phyloP scores from a whole-genome alignment of 2,329 filamentous ascomycete species.

The Xylaria multiplex region DNA sequence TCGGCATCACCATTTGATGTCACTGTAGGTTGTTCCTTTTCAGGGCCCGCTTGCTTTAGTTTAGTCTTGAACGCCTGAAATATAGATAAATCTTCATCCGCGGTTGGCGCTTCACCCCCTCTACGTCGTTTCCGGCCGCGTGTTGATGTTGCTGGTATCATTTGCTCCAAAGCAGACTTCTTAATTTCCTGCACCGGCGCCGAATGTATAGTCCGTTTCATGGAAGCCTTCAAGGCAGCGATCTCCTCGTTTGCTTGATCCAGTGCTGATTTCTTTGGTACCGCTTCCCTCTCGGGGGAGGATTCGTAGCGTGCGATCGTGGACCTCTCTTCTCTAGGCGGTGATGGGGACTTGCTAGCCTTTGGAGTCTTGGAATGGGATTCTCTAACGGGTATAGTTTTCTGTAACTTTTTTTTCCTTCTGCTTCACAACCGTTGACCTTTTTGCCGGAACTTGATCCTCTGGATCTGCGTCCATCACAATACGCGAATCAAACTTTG shows the following conservation, averaged over 20 bases:
- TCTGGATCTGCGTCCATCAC: conserved; percentile 68
- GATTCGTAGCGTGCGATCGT: conserved; percentile 45
- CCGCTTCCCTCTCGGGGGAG: conserved; percentile 51
- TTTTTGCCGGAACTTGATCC: conserved; percentile 43
- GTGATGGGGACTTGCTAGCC: conserved; percentile 37
- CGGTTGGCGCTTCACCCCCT: conserved; percentile 62
- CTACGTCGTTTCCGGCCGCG: conserved; percentile 75
- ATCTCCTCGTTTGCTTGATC: conserved; percentile 83
- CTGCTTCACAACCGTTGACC: conserved; percentile 46
- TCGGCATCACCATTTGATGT: conserved; percentile 39
- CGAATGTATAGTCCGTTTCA: conserved; percentile 71
- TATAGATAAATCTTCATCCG: conserved; percentile 72
- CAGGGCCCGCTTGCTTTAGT: conserved; percentile 65
- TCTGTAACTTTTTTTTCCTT: conserved; percentile 47
- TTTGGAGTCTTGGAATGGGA: conserved; percentile 36
- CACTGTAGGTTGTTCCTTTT: conserved; percentile 45
- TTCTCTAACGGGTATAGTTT: conserved; percentile 46
- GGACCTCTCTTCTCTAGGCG: conserved; percentile 39
- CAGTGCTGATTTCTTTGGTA: conserved; percentile 61
- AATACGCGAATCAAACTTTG: conserved; percentile 81
- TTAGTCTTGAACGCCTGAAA: conserved; percentile 84
- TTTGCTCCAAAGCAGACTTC: conserved; percentile 74
- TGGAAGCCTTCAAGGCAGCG: conserved; percentile 80
- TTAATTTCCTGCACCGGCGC: conserved; percentile 66
- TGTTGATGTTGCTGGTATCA: conserved; percentile 78